phyloP scores from a whole-genome alignment of 306 rosid species.

The Dalbergia cochinchinensis region DNA sequence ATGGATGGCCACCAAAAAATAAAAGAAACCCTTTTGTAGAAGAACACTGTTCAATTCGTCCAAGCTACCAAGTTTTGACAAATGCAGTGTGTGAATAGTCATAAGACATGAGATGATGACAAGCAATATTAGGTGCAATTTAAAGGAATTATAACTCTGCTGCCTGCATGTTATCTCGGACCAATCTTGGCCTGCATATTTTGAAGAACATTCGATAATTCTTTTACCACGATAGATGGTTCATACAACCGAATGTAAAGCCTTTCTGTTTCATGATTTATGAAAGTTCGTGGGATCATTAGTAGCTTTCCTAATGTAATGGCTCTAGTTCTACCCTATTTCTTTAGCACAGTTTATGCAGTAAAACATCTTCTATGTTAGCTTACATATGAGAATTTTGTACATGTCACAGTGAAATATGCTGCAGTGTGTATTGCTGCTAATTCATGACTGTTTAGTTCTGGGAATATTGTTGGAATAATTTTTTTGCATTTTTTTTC shows the following conservation, averaged over 20 bases:
- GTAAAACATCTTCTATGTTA: neutral
- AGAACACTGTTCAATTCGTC: neutral
- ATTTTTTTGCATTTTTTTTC: neutral
- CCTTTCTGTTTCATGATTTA: neutral
- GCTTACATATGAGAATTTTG: constrained; percentile 1
- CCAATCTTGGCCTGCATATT: neutral
- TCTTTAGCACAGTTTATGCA: neutral
- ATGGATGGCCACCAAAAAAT: neutral
- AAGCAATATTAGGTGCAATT: neutral
- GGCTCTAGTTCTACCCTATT: neutral
- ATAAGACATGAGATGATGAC: neutral
- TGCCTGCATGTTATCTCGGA: neutral
- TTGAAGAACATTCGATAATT: neutral
- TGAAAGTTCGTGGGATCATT: neutral
- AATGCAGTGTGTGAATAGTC: neutral
- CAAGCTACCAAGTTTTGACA: constrained; percentile 10
- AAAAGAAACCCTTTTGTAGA: neutral
- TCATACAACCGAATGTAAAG: constrained; percentile 20
- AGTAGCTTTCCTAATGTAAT: neutral
- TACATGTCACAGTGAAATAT: neutral
- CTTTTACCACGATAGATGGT: neutral
- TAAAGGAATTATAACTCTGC: neutral
- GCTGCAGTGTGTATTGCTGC: too few relatives aligned
- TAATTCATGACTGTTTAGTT: constrained; percentile 4
- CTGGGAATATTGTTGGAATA: neutral